Conservation (phyloP, 2,329 filamentous ascomycete genomes). For the Ceratocystis papillata region DNA sequence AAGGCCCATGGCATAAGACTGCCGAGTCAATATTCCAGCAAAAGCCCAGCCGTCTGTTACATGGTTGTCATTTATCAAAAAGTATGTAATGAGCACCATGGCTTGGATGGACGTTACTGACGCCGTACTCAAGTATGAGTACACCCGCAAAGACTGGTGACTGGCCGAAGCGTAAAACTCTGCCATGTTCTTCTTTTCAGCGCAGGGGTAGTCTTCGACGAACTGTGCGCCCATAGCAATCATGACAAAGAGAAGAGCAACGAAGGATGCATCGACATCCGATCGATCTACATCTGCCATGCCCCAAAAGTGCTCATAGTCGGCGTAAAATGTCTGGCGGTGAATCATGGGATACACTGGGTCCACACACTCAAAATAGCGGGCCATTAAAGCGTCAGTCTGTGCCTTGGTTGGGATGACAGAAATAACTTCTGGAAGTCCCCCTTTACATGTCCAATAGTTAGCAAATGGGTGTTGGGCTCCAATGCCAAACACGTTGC, state of each 20-base stretch:
- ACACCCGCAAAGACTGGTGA: slow-evolving; percentile 64
- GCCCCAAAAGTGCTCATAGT: slow-evolving; percentile 70
- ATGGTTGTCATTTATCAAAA: slow-evolving; percentile 77
- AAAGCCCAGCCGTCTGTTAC: slow-evolving; percentile 76
- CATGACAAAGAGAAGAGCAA: slow-evolving; percentile 66
- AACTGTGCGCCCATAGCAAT: slow-evolving; percentile 71
- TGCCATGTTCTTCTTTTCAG: slow-evolving; percentile 60
- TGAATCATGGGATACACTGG: slow-evolving; percentile 75
- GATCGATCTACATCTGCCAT: slow-evolving; percentile 47
- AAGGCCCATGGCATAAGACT: slow-evolving; percentile 71
- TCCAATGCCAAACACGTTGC: slow-evolving; percentile 71
- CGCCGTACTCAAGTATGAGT: slow-evolving; percentile 64
- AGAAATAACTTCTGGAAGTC: slow-evolving; percentile 61
- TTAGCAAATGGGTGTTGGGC: slow-evolving; percentile 71
- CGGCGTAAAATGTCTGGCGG: slow-evolving; percentile 61
- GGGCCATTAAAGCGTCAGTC: slow-evolving; percentile 55
- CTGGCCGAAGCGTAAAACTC: slow-evolving; percentile 74
- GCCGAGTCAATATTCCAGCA: slow-evolving; percentile 63
- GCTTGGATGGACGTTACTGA: slow-evolving; percentile 64
- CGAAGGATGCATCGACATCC: slow-evolving; percentile 53
- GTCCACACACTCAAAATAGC: slow-evolving; percentile 62
- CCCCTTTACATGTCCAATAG: slow-evolving; percentile 73
- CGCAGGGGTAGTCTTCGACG: slow-evolving; percentile 47
- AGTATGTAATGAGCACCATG: slow-evolving; percentile 72
- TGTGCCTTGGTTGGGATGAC: slow-evolving; percentile 67